These are phyloP conservation scores for Knufia fluminis DNA, from an alignment of 2,329 filamentous ascomycete species.

Conservation along the genomic window DNA sequence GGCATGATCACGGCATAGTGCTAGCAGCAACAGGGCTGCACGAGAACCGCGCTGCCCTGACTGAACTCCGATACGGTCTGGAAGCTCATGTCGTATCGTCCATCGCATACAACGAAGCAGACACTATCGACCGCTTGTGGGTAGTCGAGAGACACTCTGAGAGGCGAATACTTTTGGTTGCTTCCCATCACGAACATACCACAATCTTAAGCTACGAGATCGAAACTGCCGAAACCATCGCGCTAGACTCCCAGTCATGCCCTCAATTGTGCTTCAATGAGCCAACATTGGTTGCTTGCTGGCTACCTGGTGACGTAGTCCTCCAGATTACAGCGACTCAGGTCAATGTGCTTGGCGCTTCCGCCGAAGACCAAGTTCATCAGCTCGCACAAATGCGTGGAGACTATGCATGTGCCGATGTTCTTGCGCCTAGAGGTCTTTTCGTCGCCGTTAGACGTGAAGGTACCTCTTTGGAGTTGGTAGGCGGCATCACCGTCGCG, in stretches of 20 bases:
- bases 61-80: conserved; percentile 60
- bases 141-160: conserved; percentile 29
- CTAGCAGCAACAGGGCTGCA: conserved; percentile 23
- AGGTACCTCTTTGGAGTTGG: not conserved
- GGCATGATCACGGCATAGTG: conserved; percentile 4
- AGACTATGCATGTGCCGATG: not conserved
- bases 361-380: not conserved
- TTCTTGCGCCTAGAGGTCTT: not conserved
- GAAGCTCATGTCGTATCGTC: conserved; percentile 54
- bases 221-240: conserved; percentile 31
- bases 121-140: conserved; percentile 36
- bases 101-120: conserved; percentile 32
- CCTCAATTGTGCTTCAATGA: conserved; percentile 33
- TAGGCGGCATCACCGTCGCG: not conserved
- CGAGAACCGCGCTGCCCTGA: conserved; percentile 48
- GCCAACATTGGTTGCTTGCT: conserved; percentile 37
- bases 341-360: conserved; percentile 10
- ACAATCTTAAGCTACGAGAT: conserved; percentile 31
- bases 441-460: conserved; percentile 1
- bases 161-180: conserved; percentile 31
- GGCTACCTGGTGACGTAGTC: conserved; percentile 28
- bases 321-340: conserved; percentile 33
- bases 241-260: conserved; percentile 29
- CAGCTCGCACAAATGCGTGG: not conserved
- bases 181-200: conserved; percentile 35